These are phyloP conservation scores for Tylopilus subfusipes DNA, from an alignment of 768 basidiomycete species.

Conservation along the genomic window DNA sequence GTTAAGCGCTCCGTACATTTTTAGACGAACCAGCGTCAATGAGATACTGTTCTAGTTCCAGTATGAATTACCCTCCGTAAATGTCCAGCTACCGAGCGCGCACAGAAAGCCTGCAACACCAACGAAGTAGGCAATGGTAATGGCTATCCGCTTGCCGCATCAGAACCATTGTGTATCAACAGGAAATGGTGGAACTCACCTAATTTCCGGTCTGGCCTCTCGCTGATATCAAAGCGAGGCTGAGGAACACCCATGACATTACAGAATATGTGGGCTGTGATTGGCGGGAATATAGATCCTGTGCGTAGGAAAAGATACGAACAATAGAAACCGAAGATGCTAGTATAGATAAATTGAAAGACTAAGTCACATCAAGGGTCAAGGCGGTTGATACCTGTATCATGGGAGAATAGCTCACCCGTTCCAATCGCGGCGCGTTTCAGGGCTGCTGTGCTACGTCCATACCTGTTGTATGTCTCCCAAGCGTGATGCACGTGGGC, in stretches of 20 bases:
- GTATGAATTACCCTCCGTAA: constrained; percentile 37
- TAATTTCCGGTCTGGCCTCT: constrained; percentile 48
- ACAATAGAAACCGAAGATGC: constrained; percentile 85
- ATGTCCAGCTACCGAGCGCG: constrained; percentile 53
- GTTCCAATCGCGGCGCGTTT: constrained; percentile 54
- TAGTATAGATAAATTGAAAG: constrained; percentile 88
- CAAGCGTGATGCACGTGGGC: constrained; percentile 93
- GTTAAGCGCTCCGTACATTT: neutral
- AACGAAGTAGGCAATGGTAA: constrained; percentile 49
- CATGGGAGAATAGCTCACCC: constrained; percentile 38
- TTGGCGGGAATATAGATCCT: constrained; percentile 73
- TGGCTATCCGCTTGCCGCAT: constrained; percentile 38
- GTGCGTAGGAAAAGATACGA: constrained; percentile 86
- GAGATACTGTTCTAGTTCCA: constrained; percentile 31
- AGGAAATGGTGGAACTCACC: constrained; percentile 39
- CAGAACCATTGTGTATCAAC: constrained; percentile 8
- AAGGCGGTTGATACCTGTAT: constrained; percentile 2
- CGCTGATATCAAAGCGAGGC: constrained; percentile 50
- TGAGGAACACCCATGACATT: constrained; percentile 92
- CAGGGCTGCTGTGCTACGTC: constrained; percentile 61
- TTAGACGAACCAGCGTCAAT: constrained; percentile 12
- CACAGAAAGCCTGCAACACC: constrained; percentile 60
- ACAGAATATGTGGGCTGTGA: constrained; percentile 85
- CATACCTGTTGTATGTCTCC: constrained; percentile 77
- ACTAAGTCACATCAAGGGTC: constrained; percentile 42